Base-by-base conservation (phyloP, 441 rosid genomes). In the Melastoma candidum region DNA sequence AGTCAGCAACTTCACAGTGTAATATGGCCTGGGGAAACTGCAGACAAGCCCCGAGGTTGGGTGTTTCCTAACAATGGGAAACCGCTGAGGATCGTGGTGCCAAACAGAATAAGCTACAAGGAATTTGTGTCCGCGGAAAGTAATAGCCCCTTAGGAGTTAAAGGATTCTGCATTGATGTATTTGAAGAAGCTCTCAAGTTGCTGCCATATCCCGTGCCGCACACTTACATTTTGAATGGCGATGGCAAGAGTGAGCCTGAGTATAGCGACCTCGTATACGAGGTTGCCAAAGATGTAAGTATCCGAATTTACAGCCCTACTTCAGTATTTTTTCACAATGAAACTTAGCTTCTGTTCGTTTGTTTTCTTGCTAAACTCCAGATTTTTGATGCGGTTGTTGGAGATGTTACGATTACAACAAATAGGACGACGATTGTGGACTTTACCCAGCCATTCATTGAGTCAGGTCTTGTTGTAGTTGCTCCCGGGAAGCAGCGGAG, bases 381-480 rank as follows among this genome's bases (percentile, higher is more conserved):
- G 98, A 68, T 49, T 5, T 82, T 70, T 9, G 95, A 92, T 78
- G 98, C 85, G 58, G 95, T 78, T 46, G 83, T 88, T 51, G 98
- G 98, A 44, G 98, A 87, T 58, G 57, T 88, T 45, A 63, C 95
- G 3, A 88, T 87, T 48, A 49, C 63, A 51, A 87, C 86, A 48
- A 87, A 87, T 69, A 76, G 98, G 74, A 92, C 92, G 48, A 82
- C 73, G 76, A 68, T 82, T 48, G 92, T 88, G 57, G 98, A 92
- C 72, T 92, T 88, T 53, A 88, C 98, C 4, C 96, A 92, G 75
- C 98, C 98, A 44, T 92, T 56, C 71, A 74, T 80, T 84, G 96
- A 84, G 73, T 92, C 96, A 11, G 96, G 98, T 62, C 90, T 92
- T 46, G 81, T 88, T 46, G 92, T 92, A 8, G 94, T 92, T 52